phyloP scores from a whole-genome alignment of 192 early-diverging fungal species.

The Lunasporangiospora selenospora region DNA sequence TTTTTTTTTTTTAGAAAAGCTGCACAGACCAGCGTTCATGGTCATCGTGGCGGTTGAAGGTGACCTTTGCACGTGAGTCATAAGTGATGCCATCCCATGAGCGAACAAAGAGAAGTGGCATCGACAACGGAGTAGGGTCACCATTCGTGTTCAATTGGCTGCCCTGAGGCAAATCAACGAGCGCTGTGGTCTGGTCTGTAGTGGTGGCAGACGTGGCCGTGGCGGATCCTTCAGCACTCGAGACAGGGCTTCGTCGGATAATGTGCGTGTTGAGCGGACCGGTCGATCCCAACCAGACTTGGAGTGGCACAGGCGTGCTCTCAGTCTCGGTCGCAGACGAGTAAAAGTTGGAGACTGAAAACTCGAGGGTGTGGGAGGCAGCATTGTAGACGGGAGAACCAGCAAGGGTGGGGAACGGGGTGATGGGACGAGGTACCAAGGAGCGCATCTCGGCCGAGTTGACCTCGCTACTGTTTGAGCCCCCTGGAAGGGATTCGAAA shows the following conservation, averaged over 20 bases:
- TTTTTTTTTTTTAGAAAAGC: conserved; percentile 2
- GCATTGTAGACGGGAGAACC: conserved; percentile 50
- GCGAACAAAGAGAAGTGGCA: conserved; percentile 37
- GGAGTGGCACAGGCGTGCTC: conserved; percentile 27
- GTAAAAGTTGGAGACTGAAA: conserved; percentile 50
- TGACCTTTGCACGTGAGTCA: conserved; percentile 40
- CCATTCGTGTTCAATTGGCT: conserved; percentile 13
- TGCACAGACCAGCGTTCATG: conserved; percentile 35
- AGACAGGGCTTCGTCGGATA: conserved; percentile 19
- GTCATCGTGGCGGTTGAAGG: conserved; percentile 27
- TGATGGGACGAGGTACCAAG: conserved; percentile 36
- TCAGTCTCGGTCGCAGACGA: conserved; percentile 24
- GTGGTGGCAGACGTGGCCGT: neutral
- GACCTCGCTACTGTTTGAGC: too few relatives aligned
- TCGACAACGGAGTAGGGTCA: conserved; percentile 16
- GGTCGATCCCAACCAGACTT: conserved; percentile 57
- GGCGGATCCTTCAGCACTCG: too few relatives aligned
- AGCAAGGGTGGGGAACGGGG: conserved; percentile 46
- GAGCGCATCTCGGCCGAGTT: too few relatives aligned
- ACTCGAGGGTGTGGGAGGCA: conserved; percentile 47
- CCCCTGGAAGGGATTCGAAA: conserved; percentile 46
- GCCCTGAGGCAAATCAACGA: neutral
- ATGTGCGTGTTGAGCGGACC: conserved; percentile 50
- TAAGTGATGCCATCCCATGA: conserved; percentile 36
- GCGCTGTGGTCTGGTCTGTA: conserved; percentile 7